Evolutionary conservation across 306 rosid species (phyloP).

Genomic region (Bauhinia variegata): DNA sequence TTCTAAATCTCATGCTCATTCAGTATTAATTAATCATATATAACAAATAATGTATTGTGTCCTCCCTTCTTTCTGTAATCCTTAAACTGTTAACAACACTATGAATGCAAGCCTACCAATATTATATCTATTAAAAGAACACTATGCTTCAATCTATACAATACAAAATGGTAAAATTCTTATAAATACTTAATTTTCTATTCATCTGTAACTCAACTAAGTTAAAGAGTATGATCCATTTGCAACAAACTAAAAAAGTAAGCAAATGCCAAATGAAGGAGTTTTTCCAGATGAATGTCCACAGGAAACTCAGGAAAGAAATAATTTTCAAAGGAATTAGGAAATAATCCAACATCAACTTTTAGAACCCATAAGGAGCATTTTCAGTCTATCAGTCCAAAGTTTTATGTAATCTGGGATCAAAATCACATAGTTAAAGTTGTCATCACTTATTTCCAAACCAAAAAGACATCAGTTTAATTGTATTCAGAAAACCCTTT

Average conservation of each 20-base stretch:
- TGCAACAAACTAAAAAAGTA: background rate
- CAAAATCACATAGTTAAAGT: background rate
- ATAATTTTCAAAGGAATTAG: no score
- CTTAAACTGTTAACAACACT: background rate
- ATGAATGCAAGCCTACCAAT: background rate
- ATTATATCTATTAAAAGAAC: background rate
- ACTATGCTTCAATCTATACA: background rate
- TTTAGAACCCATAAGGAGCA: no score
- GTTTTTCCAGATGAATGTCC: background rate
- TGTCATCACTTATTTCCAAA: background rate
- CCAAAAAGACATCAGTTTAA: background rate
- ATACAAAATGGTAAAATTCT: background rate
- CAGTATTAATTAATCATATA: background rate
- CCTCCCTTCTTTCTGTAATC: background rate
- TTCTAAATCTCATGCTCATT: background rate
- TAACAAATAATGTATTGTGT: background rate
- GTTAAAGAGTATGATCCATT: no score
- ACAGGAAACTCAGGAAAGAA: no score
- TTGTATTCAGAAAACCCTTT: background rate
- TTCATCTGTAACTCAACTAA: no score
- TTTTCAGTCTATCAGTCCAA: background rate
- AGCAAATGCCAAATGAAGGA: slow-evolving; percentile 15
- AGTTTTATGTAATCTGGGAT: background rate
- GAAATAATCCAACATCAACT: no score
- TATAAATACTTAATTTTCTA: no score